phyloP scores from a whole-genome alignment of 2,329 filamentous ascomycete genomes.

The Hymenoscyphus infarciens region DNA sequence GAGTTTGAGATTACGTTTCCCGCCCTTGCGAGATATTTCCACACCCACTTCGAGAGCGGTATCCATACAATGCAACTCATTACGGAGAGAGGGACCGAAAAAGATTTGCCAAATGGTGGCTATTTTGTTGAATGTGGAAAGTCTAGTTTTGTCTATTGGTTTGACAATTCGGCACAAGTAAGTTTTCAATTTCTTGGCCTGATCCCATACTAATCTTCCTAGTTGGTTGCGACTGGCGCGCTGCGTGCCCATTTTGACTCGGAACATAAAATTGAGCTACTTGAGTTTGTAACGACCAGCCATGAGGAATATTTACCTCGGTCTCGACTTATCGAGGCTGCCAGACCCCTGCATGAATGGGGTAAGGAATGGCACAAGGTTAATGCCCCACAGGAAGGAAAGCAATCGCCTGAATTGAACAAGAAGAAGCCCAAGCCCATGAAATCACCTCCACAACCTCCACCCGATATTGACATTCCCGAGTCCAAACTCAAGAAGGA shows the following conservation, averaged over 20 bases:
- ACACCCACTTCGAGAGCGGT: slow-evolving; percentile 83
- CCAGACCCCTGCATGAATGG: slow-evolving; percentile 60
- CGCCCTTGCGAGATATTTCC: slow-evolving; percentile 82
- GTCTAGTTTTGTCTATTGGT: slow-evolving; percentile 85
- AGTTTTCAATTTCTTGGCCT: slow-evolving; percentile 34
- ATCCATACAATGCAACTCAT: slow-evolving; percentile 83
- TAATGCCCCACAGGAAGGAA: slow-evolving; percentile 51
- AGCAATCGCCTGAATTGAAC: slow-evolving; percentile 62
- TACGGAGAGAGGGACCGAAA: slow-evolving; percentile 64
- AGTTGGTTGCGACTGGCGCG: slow-evolving; percentile 75
- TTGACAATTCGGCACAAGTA: slow-evolving; percentile 78
- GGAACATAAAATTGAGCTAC: slow-evolving; percentile 75
- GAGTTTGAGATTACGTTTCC: slow-evolving; percentile 82
- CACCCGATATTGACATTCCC: slow-evolving; percentile 60
- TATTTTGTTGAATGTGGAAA: slow-evolving; percentile 73
- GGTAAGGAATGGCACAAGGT: slow-evolving; percentile 61
- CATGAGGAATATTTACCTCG: slow-evolving; percentile 85
- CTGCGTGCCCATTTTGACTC: slow-evolving; percentile 76
- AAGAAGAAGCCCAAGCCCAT: slow-evolving; percentile 61
- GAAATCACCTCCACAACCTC: slow-evolving; percentile 56
- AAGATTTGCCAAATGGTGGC: slow-evolving; percentile 56
- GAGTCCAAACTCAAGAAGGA: slow-evolving; percentile 53
- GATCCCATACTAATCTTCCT: slow-evolving; percentile 30
- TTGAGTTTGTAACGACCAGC: slow-evolving; percentile 73
- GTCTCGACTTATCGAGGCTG: slow-evolving; percentile 57